These are phyloP conservation scores for Zygotorulaspora chibaensis DNA, from an alignment of 805 yeast species.

Conservation along the genomic window DNA sequence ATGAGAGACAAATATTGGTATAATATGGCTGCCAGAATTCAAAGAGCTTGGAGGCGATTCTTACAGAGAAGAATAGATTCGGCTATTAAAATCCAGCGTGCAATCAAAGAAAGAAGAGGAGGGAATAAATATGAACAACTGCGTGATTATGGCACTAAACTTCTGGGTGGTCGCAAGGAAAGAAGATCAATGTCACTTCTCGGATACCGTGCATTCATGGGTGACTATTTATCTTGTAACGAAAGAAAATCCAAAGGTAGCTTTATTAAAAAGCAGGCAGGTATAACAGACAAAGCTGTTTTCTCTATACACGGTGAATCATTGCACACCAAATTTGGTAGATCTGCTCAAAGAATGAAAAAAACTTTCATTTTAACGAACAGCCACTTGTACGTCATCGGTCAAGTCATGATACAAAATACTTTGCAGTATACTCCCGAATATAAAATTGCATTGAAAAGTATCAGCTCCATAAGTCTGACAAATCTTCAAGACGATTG, in stretches of 20 bases:
- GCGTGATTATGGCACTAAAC: constrained; percentile 74
- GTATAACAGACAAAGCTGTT: constrained; percentile 62
- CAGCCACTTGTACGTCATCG: constrained; percentile 59
- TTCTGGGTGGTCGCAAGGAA: constrained; percentile 73
- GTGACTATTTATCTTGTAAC: constrained; percentile 90
- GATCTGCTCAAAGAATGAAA: constrained; percentile 77
- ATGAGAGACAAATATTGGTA: constrained; percentile 98
- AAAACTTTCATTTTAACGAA: constrained; percentile 69
- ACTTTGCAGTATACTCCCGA: constrained; percentile 60
- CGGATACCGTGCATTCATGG: constrained; percentile 86
- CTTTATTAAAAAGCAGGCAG: constrained; percentile 63
- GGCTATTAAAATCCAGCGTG: constrained; percentile 73
- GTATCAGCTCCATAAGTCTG: constrained; percentile 59
- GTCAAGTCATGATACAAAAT: constrained; percentile 64
- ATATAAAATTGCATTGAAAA: constrained; percentile 52
- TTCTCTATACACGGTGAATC: constrained; percentile 83
- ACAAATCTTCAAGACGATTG: constrained; percentile 87
- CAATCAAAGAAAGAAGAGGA: constrained; percentile 75
- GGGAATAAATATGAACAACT: constrained; percentile 80
- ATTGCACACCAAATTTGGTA: constrained; percentile 80
- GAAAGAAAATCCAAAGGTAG: constrained; percentile 72
- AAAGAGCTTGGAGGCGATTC: constrained; percentile 92
- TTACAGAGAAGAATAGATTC: constrained; percentile 78
- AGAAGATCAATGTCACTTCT: constrained; percentile 83
- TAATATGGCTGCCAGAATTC: constrained; percentile 95